A percentile compares a stretch with the other conserved stretches of the same genome.
Conservation (phyloP, 306 rosid species). For the Oemleria cerasiformis region DNA sequence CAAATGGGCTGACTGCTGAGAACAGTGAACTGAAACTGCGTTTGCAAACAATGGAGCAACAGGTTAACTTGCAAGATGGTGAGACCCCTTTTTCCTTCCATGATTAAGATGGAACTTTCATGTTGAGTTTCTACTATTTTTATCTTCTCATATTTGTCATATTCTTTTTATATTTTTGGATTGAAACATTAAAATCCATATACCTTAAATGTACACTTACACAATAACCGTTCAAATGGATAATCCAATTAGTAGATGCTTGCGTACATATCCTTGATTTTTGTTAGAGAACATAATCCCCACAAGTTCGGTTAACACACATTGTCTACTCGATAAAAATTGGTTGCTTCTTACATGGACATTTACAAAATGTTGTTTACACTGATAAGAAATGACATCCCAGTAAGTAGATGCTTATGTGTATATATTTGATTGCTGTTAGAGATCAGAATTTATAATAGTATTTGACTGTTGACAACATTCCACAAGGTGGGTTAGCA, state of each 20-base stretch:
- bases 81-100: conserved; percentile 23
- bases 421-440: background rate
- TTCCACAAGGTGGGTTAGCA: background rate
- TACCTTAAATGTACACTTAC: background rate
- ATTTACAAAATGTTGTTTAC: background rate
- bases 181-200: background rate
- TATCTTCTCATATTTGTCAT: background rate
- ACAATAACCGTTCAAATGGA: no score
- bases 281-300: background rate
- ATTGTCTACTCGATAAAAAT: background rate
- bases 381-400: no score
- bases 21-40: conserved; percentile 88
- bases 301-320: background rate
- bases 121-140: background rate
- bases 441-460: background rate
- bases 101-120: background rate
- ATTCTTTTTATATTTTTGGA: background rate
- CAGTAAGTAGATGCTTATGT: no score
- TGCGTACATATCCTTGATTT: background rate
- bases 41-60: conserved; percentile 97
- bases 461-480: background rate
- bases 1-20: conserved; percentile 82
- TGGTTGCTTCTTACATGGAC: background rate
- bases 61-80: conserved; percentile 98
- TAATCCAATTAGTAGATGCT: background rate